Evolutionary conservation across 352 stramenopile species (phyloP), one percentile per base, ranked within the genome.

Genomic region (Phytophthora citricola): DNA sequence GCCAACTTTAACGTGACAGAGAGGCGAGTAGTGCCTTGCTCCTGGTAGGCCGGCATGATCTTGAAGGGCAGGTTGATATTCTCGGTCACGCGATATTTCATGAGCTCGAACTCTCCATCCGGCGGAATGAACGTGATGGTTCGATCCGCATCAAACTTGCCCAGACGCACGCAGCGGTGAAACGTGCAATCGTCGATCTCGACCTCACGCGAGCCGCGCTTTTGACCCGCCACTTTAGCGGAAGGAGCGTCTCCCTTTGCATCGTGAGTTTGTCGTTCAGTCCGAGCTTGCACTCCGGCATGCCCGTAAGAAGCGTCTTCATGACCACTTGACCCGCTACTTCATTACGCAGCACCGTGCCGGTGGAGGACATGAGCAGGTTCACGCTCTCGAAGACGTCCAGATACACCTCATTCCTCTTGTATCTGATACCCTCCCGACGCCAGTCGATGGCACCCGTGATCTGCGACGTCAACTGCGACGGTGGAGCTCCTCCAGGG

Each of bases 211-310:
- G 84, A 85, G 10, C 79, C 78, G n/a, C 82, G 81, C 67, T 91
- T 91, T 54, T 93, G 85, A 1, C 80, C 81, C 0, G 81, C 78
- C 22, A 88, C 85, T 56, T 91, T 93, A 12, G 78, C 45, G 5
- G 73, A 62, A 0, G 72, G 66, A 1, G 63, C 57, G 39, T 83
- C 79, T 48, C 98, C 95, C 65, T 98, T 50, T 98, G 94, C 90
- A 99, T 98, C 27, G 97, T 97, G 43, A 99, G 80, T 73, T 99
- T 99, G 84, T 99, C 97, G 68, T 99, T 99, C 15, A 99, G 80
- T 22, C 97, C 97, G 68, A 99, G 78, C 54, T 99, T 99, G 83
- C 97, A 99, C 81, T 99, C 97, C 15, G 97, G 97, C 97, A 99
- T 99, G 26, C 97, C 97, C 22, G 96, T 98, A 9, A 99, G 83